These are phyloP conservation scores for Umbelopsis sp. DNA, from an alignment of 192 early-diverging fungal species.

Conservation along the genomic window DNA sequence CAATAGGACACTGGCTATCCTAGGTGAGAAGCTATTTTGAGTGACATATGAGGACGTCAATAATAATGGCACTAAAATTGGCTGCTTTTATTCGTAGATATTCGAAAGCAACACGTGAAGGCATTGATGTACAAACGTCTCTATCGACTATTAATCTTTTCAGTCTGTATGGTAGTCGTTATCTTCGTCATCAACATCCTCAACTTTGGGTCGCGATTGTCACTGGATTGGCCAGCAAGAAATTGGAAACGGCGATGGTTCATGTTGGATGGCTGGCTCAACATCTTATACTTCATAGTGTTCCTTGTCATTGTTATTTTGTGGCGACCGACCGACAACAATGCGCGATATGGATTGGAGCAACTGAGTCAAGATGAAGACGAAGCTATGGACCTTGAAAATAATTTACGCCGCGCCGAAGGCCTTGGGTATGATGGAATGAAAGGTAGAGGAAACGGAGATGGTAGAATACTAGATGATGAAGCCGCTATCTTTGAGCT, in stretches of 20 bases:
- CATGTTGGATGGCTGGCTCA: constrained; percentile 90
- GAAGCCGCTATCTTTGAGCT: constrained; percentile 61
- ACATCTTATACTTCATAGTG: constrained; percentile 83
- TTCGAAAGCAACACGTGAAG: constrained; percentile 87
- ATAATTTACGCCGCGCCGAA: constrained; percentile 48
- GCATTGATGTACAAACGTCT: constrained; percentile 87
- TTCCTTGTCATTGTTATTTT: constrained; percentile 79
- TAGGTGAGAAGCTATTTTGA: constrained; percentile 35
- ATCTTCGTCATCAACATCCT: constrained; percentile 88
- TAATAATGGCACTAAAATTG: neutral
- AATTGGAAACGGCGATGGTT: constrained; percentile 91
- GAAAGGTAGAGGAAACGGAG: constrained; percentile 32
- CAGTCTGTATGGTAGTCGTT: constrained; percentile 66
- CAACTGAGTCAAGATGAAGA: constrained; percentile 76
- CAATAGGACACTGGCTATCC: constrained; percentile 71
- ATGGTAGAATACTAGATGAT: constrained; percentile 38
- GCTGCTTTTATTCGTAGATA: constrained; percentile 34
- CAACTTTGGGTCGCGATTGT: constrained; percentile 66
- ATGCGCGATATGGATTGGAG: constrained; percentile 89
- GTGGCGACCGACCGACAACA: constrained; percentile 93
- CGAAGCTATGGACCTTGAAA: constrained; percentile 69
- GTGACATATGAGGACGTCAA: no score
- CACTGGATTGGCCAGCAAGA: constrained; percentile 64
- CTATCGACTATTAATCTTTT: constrained; percentile 77
- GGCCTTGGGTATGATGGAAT: constrained; percentile 49